phyloP scores from a whole-genome alignment of 1,284 basidiomycete species.

The Leccinum subfulvum region DNA sequence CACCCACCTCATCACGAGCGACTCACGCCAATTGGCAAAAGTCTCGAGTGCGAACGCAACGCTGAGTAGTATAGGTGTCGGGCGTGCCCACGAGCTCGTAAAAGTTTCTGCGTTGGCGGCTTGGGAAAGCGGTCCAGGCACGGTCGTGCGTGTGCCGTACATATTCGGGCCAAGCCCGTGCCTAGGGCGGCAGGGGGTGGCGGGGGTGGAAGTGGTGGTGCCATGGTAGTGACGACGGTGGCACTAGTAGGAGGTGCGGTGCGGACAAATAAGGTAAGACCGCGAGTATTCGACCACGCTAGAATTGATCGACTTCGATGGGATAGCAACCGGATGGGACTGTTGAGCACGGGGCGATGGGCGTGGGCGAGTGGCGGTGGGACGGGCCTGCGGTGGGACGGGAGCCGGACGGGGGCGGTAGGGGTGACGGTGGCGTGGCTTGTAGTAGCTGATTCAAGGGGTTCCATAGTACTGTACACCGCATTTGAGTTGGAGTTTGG shows the following conservation, averaged over 20 bases:
- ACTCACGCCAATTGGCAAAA: constrained; percentile 24
- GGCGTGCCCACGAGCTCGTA: constrained; percentile 28
- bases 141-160: neutral
- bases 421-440: neutral
- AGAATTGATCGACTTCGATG: constrained; percentile 33
- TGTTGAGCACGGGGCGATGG: constrained; percentile 10
- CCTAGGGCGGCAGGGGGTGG: neutral
- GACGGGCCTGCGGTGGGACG: neutral
- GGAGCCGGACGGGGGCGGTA: neutral
- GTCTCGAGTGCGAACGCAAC: constrained; percentile 8
- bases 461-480: neutral
- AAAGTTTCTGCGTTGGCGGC: constrained; percentile 17
- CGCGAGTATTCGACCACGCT: constrained; percentile 14
- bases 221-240: neutral
- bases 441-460: neutral
- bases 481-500: neutral
- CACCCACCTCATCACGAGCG: constrained; percentile 25
- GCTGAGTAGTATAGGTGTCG: constrained; percentile 21
- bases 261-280: constrained; percentile 25
- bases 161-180: neutral
- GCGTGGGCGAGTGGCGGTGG: neutral
- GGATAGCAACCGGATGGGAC: constrained; percentile 23
- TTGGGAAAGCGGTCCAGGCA: neutral
- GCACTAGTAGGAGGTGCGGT: constrained; percentile 10
- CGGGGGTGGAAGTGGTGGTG: neutral